A percentile compares a stretch with the other conserved stretches of the same genome.
Conservation (phyloP, 208 protist species). For the Acanthamoeba pearcei region DNA sequence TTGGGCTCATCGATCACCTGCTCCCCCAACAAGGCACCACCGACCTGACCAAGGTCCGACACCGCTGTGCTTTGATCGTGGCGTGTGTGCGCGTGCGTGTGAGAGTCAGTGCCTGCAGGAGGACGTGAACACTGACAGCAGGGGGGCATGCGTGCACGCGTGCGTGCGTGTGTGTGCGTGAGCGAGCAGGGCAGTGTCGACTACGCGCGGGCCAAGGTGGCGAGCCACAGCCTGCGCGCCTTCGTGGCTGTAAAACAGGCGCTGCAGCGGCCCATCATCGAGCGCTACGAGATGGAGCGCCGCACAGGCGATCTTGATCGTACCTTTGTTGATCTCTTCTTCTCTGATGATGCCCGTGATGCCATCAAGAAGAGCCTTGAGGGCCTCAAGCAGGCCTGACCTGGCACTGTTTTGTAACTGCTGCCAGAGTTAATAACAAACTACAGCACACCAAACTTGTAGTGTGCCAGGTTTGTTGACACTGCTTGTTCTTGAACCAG, state of each 20-base stretch:
- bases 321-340: constrained; percentile 2
- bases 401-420: too few species aligned
- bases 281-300: neutral
- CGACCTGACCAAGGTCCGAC: neutral
- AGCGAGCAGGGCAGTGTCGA: neutral
- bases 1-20: neutral
- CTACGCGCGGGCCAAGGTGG: neutral
- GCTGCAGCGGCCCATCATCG: neutral
- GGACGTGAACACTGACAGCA: too few species aligned
- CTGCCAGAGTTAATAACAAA: too few species aligned
- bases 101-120: too few species aligned
- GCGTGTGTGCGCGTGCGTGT: neutral
- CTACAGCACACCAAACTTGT: too few species aligned
- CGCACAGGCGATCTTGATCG: neutral
- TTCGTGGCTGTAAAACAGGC: neutral
- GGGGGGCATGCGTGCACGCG: too few species aligned
- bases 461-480: too few species aligned
- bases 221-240: neutral
- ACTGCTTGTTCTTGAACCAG: too few species aligned
- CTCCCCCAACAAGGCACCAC: neutral
- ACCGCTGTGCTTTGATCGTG: too few species aligned
- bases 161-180: too few species aligned
- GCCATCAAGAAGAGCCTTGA: neutral
- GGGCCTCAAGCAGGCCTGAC: constrained; percentile 32
- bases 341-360: neutral